Conservation (phyloP, 2,329 filamentous ascomycete genomes). For the Aspergillus pseudoviridinutans region DNA sequence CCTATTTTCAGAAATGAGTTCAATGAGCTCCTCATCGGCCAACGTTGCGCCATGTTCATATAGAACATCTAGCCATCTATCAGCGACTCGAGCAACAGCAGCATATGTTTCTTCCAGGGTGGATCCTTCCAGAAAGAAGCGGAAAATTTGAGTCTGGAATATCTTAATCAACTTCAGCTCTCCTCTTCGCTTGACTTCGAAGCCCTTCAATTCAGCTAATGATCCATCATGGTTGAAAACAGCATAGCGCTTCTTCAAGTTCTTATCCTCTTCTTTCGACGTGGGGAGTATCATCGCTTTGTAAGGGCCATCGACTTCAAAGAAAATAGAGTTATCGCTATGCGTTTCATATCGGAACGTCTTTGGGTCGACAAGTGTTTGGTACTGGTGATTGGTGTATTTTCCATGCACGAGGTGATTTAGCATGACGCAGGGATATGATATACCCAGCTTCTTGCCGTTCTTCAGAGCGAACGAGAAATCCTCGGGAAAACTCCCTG, state of each 20-base stretch:
- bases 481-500: conserved; percentile 93
- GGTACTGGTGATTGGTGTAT: conserved; percentile 97
- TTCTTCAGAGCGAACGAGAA: conserved; percentile 91
- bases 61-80: conserved; percentile 93
- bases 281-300: conserved; percentile 96
- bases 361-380: conserved; percentile 74
- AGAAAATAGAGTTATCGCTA: conserved; percentile 99
- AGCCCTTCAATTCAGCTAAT: conserved; percentile 92
- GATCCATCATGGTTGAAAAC: conserved; percentile 98
- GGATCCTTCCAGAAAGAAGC: conserved; percentile 91
- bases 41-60: conserved; percentile 83
- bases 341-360: conserved; percentile 92
- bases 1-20: conserved; percentile 99
- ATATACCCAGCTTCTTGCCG: conserved; percentile 94
- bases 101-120: conserved; percentile 85
- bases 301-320: conserved; percentile 97
- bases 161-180: conserved; percentile 99
- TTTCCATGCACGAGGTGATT: conserved; percentile 93
- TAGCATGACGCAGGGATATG: conserved; percentile 98
- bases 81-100: conserved; percentile 89
- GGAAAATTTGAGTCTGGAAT: conserved; percentile 98
- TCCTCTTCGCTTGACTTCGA: conserved; percentile 95
- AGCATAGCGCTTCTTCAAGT: conserved; percentile 97
- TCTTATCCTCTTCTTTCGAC: conserved; percentile 98
- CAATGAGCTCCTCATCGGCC: conserved; percentile 94